Base-by-base conservation (phyloP, 768 basidiomycete species). In the Agrocybe praecox region DNA sequence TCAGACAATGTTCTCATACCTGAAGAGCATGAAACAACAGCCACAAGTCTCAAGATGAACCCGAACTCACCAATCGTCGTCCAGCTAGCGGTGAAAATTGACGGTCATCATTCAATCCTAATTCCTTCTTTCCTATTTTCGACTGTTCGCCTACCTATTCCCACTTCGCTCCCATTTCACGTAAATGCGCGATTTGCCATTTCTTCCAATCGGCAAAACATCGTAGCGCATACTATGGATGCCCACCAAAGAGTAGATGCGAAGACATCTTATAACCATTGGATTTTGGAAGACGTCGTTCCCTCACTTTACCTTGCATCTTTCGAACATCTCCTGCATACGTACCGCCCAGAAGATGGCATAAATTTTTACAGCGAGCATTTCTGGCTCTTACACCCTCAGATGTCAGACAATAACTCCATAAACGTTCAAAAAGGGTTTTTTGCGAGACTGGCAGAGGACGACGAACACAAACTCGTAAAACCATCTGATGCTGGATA, bases 171-270 rank as follows among this genome's bases (percentile, higher is more conserved):
- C 0, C 80, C 81, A 0, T 72, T 79, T 4, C 80, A 83, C 56
- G 54, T 81, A 6, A 72, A 74, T 33, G 80, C 77, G 2, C 72
- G 76, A 1, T 81, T 80, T 62, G 73, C 78, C 26, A 65, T 81
- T 11, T 72, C 80, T 0, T 72, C 76, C 2, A 79, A 83, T 57
- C 64, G 80, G 21, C 60, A 79, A 29, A 69, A 68, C 29, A 69
- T 80, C 18, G 70, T 74, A n/a, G 68, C 76, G 43, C 76, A 79
- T 60, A 68, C 69, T 1, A 69, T 69, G 32, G 65, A 67, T 34
- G 55, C 53, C 26, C 45, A n/a, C 2, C 43, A 44, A 15, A 26
- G 42, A 9, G 10, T 36, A 11, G 68, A 66, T 45, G 45, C 61
- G 1, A 73, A 77, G 48, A 70, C 77, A 7, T 49, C 56, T 17